Percentiles rank a stretch among this genome's conserved stretches.
Evolutionary conservation across 208 protist species (phyloP).

Genomic region (Acanthamoeba divionensis): DNA sequence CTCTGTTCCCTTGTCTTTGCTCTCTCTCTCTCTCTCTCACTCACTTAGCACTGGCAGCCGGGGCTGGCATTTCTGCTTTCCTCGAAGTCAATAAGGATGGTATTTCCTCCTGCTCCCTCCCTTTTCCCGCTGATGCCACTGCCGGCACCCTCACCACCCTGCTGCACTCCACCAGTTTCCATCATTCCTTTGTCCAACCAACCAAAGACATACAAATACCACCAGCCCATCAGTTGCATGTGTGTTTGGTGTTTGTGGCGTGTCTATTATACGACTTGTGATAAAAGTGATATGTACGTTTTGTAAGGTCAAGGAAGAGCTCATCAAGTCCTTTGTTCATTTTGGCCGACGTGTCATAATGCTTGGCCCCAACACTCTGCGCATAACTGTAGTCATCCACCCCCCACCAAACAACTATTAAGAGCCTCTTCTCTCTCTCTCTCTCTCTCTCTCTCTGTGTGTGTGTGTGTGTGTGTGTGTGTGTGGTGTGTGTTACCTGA

Average conservation of each 20-base stretch:
- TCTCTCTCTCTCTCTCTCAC: neutral
- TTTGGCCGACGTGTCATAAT: constrained; percentile 83
- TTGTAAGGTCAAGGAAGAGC: constrained; percentile 76
- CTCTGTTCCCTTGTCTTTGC: neutral
- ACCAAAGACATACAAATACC: neutral
- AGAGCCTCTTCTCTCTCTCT: neutral
- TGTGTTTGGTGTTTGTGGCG: too few species aligned
- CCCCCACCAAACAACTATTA: neutral
- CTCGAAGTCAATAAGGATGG: constrained; percentile 32
- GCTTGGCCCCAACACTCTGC: constrained; percentile 74
- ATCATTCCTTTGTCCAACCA: neutral
- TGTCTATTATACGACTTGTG: too few species aligned
- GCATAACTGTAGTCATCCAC: constrained; percentile 65
- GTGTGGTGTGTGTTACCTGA: constrained; percentile 57
- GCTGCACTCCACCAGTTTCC: neutral
- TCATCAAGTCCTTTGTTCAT: constrained; percentile 79
- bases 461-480: neutral
- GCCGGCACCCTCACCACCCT: neutral
- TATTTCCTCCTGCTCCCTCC: neutral
- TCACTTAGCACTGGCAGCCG: neutral
- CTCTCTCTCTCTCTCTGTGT: neutral
- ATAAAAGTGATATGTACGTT: constrained; percentile 66
- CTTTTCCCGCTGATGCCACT: neutral
- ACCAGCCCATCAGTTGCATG: neutral
- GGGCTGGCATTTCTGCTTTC: neutral